Base-by-base conservation (phyloP, 2,329 filamentous ascomycete species). In the Nothomitra cinnamomea region DNA sequence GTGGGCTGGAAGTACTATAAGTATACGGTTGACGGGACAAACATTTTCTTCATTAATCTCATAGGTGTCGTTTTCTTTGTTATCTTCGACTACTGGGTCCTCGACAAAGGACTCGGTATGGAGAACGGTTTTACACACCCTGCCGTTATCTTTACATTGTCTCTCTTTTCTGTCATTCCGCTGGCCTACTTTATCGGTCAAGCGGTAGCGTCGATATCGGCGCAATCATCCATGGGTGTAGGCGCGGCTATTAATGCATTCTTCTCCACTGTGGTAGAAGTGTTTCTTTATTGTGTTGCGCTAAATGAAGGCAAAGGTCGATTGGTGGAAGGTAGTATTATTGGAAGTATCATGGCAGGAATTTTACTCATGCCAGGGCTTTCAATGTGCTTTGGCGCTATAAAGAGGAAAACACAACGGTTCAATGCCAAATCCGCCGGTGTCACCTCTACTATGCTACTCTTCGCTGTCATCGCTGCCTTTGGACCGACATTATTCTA, bases 101-200 rank as follows among this genome's bases (percentile, higher is more conserved):
- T 98, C 24, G 76, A 81, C 35, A 72, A 80, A 15, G 68, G 79
- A 2, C 68, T 96, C 36, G 77, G 83, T 19, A 60, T 94, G 22
- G 71, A 92, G 24, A 80, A 75, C 57, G 79, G 81, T 65, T 68
- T 95, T 59, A 95, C 90, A 0, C 82, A 85, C 24, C 82, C 87
- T 0, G 87, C 87, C 7, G 83, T 96, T 60, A 76, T 96, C 51
- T 98, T 98, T 66, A 75, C 82, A 0, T 77, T 89, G 2, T 86
- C 84, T 2, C 69, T 98, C 13, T 72, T 94, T 56, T 96, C 92
- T 45, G 94, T 98, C 65, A 95, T 98, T 50, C 92, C 92, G 2
- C 70, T 98, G 53, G 92, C 92, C 13, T 98, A 98, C 69, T 98
- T 98, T 66, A 98, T 98, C 60, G 92, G 92, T 1, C 92, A 98